phyloP scores from a whole-genome alignment of 2,329 filamentous ascomycete genomes.

The Teratosphaeria destructans region DNA sequence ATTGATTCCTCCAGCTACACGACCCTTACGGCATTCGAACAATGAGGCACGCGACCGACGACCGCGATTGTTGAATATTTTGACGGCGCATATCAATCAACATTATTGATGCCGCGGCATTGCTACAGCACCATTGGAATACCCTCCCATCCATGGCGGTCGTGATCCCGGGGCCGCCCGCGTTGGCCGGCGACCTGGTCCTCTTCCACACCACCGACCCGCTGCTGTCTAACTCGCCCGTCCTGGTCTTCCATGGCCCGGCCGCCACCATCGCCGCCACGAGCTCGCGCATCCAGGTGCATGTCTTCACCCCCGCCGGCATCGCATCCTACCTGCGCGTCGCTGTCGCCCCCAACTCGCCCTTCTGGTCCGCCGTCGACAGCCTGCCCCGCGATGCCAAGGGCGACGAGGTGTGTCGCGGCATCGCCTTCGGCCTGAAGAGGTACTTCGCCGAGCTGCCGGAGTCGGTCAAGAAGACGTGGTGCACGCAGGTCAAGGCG shows the following conservation, averaged over 20 bases:
- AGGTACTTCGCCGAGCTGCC: slow-evolving; percentile 91
- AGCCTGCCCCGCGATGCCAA: slow-evolving; percentile 87
- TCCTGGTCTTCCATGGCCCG: slow-evolving; percentile 85
- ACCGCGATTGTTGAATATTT: neutral
- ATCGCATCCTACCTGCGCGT: slow-evolving; percentile 83
- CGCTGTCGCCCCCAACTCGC: slow-evolving; percentile 84
- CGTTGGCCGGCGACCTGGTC: slow-evolving; percentile 69
- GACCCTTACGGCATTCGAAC: neutral
- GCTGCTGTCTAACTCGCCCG: slow-evolving; percentile 65
- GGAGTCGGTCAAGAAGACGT: slow-evolving; percentile 59
- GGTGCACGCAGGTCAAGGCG: slow-evolving; percentile 46
- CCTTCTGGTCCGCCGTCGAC: slow-evolving; percentile 81
- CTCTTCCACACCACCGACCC: slow-evolving; percentile 87
- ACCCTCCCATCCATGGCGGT: slow-evolving; percentile 56
- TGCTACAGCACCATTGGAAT: neutral
- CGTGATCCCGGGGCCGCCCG: slow-evolving; percentile 63
- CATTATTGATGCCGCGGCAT: neutral
- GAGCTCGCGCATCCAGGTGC: slow-evolving; percentile 87
- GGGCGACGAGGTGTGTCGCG: slow-evolving; percentile 86
- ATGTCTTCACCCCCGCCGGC: slow-evolving; percentile 82
- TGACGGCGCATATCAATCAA: neutral
- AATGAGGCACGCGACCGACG: neutral
- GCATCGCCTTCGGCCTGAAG: slow-evolving; percentile 79
- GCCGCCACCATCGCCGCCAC: slow-evolving; percentile 68
- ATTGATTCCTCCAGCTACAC: neutral